Evolutionary conservation across 1,139 yeast genomes (phyloP), one percentile per base, ranked within the genome.

Genomic region (Sugiyamaella neomexicana): DNA sequence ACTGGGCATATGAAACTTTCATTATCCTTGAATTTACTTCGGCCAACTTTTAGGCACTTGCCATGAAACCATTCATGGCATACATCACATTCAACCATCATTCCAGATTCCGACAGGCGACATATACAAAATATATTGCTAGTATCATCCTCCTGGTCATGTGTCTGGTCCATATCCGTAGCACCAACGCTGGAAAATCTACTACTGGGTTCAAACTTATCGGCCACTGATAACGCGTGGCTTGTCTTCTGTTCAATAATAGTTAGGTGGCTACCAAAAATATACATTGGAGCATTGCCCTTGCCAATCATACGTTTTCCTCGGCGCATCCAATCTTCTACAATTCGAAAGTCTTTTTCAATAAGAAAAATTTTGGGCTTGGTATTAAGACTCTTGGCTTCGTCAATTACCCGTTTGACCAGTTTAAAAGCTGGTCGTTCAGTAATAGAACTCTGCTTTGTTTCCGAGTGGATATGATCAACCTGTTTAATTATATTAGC

Each of bases 31-130:
- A 50, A 27, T 41, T 59, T 56, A 12, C 53, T 50, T 20, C 63
- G 55, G 2, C 68, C 76, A 62, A 72, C 65, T 55, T 78, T 78
- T 41, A 89, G 75, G 70, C 96, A 89, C 36, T 73, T 75, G 50
- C 80, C 79, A 66, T 89, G 96, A 66, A 82, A 89, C 95, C 95
- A 86, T 65, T 88, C 95, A 51, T 80, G 78, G 68, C 96, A 89
- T 29, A 68, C 69, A 59, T 86, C 95, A 71, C 96, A 89, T 62
- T 84, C 89, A 48, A 87, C 80, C 95, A 89, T 87, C 44, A 71
- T 65, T 1, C 90, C 93, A 55, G 76, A 77, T 63, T 87, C 95
- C 20, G 74, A 72, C 55, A 78, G 80, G 43, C 95, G 79, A 68
- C 96, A 89, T 50, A 85, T 70, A 67, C 96, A 89, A 65, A 84